Conservation (phyloP, 1,284 basidiomycete species). For the Sporisorium reilianum region DNA sequence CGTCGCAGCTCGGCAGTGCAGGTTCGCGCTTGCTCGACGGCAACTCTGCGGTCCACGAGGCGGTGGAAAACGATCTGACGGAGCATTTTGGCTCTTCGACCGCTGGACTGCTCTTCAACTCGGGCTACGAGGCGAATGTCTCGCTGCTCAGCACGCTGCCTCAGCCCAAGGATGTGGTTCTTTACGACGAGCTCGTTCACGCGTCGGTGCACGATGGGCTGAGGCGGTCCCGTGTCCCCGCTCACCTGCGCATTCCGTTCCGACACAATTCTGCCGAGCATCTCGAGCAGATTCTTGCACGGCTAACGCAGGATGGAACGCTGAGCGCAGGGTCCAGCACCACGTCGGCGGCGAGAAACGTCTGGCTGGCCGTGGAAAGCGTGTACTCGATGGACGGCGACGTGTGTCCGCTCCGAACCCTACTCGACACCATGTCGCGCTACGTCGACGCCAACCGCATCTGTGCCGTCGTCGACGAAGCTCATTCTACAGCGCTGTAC, state of each 20-base stretch:
- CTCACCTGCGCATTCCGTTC: constrained; percentile 31
- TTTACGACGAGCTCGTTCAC: constrained; percentile 91
- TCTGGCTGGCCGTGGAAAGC: constrained; percentile 81
- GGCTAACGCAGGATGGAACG: constrained; percentile 8
- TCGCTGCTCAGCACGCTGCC: constrained; percentile 87
- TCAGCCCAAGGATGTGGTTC: constrained; percentile 80
- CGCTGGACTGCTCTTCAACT: constrained; percentile 86
- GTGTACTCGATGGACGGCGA: constrained; percentile 98
- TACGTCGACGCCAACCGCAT: constrained; percentile 72
- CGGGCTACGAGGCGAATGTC: constrained; percentile 93
- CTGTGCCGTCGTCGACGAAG: constrained; percentile 79
- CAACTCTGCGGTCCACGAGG: constrained; percentile 71
- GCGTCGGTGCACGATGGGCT: constrained; percentile 93
- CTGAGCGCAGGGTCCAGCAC: constrained; percentile 11
- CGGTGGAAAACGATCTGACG: constrained; percentile 55
- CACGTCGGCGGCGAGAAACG: constrained; percentile 31
- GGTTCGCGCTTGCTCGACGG: constrained; percentile 89
- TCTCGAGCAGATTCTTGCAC: constrained; percentile 20
- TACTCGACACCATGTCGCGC: constrained; percentile 76
- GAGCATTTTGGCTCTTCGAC: constrained; percentile 66
- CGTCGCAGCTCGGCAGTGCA: constrained; percentile 76
- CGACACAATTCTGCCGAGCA: constrained; percentile 34
- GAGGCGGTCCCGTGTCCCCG: constrained; percentile 76
- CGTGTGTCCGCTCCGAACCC: constrained; percentile 79
- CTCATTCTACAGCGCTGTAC: constrained; percentile 82